Evolutionary conservation across 371 early-diverging fungal species (phyloP).

Genomic region (Mucor velutinosus): DNA sequence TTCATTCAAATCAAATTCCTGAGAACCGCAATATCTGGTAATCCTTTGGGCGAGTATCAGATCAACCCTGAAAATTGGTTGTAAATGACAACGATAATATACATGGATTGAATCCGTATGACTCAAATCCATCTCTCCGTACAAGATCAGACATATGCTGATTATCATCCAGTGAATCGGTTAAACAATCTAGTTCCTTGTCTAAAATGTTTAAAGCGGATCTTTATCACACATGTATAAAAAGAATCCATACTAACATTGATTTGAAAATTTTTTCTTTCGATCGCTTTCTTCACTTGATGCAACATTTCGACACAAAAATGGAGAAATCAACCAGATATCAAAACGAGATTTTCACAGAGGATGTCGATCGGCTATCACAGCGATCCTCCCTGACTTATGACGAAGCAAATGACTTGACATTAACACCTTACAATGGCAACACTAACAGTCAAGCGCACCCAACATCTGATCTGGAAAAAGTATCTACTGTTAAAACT

Average conservation of each 20-base stretch:
- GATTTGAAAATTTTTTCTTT: neutral
- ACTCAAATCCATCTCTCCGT: neutral
- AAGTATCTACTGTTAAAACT: constrained; percentile 7
- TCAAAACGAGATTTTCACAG: neutral
- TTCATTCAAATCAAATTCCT: neutral
- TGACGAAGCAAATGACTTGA: constrained; percentile 20
- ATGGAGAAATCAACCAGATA: neutral
- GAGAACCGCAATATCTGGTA: neutral
- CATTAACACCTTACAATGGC: constrained; percentile 14
- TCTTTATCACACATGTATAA: constrained; percentile 1
- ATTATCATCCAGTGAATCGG: neutral
- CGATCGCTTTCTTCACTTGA: neutral
- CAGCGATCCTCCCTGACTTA: constrained; percentile 1
- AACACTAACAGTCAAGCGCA: neutral
- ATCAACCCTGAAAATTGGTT: too few species aligned
- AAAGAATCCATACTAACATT: neutral
- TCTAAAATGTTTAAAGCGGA: constrained; percentile 5
- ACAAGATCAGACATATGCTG: neutral
- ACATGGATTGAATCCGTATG: too few species aligned
- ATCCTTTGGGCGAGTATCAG: too few species aligned
- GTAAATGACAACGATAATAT: too few species aligned
- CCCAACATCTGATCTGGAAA: constrained; percentile 3
- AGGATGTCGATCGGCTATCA: neutral
- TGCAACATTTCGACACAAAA: neutral
- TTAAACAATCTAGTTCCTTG: neutral